Evolutionary conservation across 129 eudicot genomes (phyloP), one percentile per base, ranked within the genome.

Genomic region (Flaveria bidentis): DNA sequence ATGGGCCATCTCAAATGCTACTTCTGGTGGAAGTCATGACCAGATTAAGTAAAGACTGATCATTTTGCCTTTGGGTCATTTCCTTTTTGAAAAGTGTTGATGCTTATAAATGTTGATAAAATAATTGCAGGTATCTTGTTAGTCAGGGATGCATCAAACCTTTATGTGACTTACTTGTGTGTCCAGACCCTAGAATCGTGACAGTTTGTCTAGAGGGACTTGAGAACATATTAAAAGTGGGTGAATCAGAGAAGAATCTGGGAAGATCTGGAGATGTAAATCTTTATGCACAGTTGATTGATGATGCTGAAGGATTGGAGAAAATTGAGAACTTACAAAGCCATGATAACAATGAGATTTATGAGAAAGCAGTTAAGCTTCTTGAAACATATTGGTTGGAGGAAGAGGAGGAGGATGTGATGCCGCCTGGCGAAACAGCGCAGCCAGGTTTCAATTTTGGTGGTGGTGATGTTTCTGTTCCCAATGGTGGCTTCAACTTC

Each of bases 1-100:
- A 22, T 91, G 97, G 97, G 96, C 97, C 4, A 84, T 92, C 65
- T 92, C 98, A 72, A 92, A 92, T 86, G 98, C 98, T 52, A 92
- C 98, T 13, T 92, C 98, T 62, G 98, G 98, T 67, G 98, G 98
- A 50, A 84, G 87, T 7, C 93, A 90, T 51, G 98, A 92, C 39
- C 98, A 92, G 78, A 85, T 92, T 30, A 92, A 90, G 98, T 92
- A 83, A 51, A 85, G n/a, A 22, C 28, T 55, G 20, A 12, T 41
- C 39, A 11, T 53, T 53, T 15, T 36, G 9, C 28, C 1, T 52
- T 41, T 20, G 39, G 56, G 56, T 17, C 2, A 0, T 16, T 9
- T 12, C 63, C 6, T 61, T 28, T 7, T 7, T 15, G 5, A 46
- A 42, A 25, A 16, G 28, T 20, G 20, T 51, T 46, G 39, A 44